Conservation (phyloP, 2,329 filamentous ascomycete genomes). For the Talaromyces sp. region DNA sequence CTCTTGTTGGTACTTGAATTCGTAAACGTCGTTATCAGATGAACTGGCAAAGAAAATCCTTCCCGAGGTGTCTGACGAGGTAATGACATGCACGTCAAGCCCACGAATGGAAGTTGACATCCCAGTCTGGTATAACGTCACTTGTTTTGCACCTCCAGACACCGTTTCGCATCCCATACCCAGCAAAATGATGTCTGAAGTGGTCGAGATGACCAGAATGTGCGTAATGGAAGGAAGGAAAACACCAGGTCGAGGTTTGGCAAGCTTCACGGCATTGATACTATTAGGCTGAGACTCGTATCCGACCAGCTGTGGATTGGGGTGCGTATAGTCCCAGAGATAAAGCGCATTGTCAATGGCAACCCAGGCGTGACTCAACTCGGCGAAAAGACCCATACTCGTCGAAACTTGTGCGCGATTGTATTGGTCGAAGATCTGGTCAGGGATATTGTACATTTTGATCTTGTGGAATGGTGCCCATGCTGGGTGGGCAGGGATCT, state of each 20-base stretch:
- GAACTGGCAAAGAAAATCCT: slow-evolving; percentile 90
- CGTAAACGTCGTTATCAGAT: slow-evolving; percentile 81
- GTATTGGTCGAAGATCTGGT: slow-evolving; percentile 88
- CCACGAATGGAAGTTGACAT: slow-evolving; percentile 78
- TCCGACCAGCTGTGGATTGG: slow-evolving; percentile 86
- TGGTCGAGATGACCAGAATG: slow-evolving; percentile 84
- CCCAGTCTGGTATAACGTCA: slow-evolving; percentile 82
- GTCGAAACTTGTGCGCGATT: slow-evolving; percentile 83
- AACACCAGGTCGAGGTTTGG: slow-evolving; percentile 79
- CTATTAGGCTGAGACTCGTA: slow-evolving; percentile 86
- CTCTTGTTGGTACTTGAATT: slow-evolving; percentile 94
- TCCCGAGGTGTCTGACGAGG: slow-evolving; percentile 72
- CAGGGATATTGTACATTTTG: slow-evolving; percentile 84
- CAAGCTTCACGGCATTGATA: slow-evolving; percentile 87
- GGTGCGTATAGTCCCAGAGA: slow-evolving; percentile 94
- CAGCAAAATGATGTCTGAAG: slow-evolving; percentile 79
- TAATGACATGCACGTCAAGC: slow-evolving; percentile 73
- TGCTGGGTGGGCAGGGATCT: slow-evolving; percentile 65
- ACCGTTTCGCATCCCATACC: slow-evolving; percentile 70
- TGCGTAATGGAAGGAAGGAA: slow-evolving; percentile 85
- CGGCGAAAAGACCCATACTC: slow-evolving; percentile 92
- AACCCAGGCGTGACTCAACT: slow-evolving; percentile 93
- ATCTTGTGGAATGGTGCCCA: slow-evolving; percentile 90
- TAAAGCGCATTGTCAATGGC: slow-evolving; percentile 94
- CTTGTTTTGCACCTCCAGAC: slow-evolving; percentile 65